A percentile compares a stretch with the other conserved stretches of the same genome.
Conservation (phyloP, 1,284 basidiomycete species). For the Ceratobasidium sp. region DNA sequence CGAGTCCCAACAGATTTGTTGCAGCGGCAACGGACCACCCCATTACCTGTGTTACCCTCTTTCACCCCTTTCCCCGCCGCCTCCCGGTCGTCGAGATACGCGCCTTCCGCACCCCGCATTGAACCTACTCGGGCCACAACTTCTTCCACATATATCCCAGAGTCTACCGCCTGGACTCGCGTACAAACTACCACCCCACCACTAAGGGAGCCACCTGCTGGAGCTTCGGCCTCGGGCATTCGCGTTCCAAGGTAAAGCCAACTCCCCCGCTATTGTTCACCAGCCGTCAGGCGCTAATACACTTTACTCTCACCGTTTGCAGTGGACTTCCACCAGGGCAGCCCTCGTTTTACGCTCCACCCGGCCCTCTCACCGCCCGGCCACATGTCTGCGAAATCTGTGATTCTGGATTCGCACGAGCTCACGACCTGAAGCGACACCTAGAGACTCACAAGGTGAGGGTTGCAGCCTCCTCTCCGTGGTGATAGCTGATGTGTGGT, state of each 20-base stretch:
- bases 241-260: constrained; percentile 13
- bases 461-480: neutral
- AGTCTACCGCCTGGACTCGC: neutral
- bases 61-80: constrained; percentile 30
- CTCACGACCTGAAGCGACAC: constrained; percentile 27
- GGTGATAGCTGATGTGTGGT: neutral
- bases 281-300: neutral
- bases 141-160: neutral
- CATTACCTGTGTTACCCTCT: constrained; percentile 8
- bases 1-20: neutral
- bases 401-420: constrained; percentile 27
- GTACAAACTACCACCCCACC: neutral
- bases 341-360: constrained; percentile 19
- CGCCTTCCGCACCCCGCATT: neutral
- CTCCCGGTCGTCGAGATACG: constrained; percentile 24
- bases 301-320: neutral
- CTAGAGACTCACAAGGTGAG: constrained; percentile 30
- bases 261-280: neutral
- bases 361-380: constrained; percentile 8
- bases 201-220: neutral
- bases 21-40: neutral
- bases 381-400: constrained; percentile 31
- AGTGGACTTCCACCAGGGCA: constrained; percentile 20
- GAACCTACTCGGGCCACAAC: neutral
- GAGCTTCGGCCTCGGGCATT: neutral